Percentiles rank a stretch among this genome's conserved stretches.
Conservation (phyloP, 2,329 filamentous ascomycete genomes). For the Colletotrichum lentis region DNA sequence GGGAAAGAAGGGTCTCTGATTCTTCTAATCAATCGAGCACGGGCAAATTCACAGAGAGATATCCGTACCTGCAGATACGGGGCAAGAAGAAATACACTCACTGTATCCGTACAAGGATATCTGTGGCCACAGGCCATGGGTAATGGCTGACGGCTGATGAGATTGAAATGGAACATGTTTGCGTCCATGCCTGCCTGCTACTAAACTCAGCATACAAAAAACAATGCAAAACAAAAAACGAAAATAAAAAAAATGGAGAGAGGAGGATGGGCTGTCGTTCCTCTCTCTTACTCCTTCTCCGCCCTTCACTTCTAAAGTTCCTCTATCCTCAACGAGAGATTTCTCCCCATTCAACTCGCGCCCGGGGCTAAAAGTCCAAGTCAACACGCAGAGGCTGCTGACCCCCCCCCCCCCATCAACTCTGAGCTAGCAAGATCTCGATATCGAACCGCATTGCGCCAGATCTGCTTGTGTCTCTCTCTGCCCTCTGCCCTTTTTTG, state of each 20-base stretch:
- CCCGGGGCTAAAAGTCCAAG: no score
- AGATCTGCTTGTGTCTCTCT: background rate
- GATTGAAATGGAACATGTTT: background rate
- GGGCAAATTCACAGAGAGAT: background rate
- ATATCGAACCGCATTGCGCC: background rate
- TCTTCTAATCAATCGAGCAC: background rate
- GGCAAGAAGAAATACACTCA: background rate
- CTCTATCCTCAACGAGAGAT: background rate
- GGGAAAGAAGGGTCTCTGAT: conserved; percentile 2
- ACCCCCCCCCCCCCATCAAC: background rate
- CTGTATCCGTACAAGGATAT: no score
- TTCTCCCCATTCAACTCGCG: no score
- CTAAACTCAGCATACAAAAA: background rate
- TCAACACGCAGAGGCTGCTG: background rate
- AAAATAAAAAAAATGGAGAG: background rate
- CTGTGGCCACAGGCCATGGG: background rate
- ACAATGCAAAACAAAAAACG: background rate
- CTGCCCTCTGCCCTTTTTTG: background rate
- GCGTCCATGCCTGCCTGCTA: background rate
- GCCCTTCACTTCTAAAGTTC: no score
- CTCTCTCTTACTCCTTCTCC: no score
- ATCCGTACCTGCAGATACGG: background rate
- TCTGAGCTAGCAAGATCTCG: background rate
- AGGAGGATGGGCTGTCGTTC: background rate
- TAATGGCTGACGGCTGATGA: background rate